These are phyloP conservation scores for Lenwebbia sp. DNA, from an alignment of 345 rosid genomes.

Conservation along the genomic window DNA sequence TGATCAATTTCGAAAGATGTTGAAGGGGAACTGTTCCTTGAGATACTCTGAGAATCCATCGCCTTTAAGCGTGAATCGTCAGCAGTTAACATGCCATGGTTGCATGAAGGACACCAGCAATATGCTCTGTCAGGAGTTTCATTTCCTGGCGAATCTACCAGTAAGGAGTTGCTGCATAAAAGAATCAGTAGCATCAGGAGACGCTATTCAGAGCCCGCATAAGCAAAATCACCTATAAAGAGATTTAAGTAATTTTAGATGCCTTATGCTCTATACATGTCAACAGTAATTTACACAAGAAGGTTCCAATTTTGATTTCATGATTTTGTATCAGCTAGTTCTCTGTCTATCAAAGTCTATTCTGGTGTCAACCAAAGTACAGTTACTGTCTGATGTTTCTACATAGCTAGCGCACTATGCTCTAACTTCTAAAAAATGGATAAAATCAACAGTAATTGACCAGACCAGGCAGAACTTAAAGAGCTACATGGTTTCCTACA, in stretches of 20 bases:
- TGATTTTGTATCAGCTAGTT: not conserved
- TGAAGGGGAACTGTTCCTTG: not conserved
- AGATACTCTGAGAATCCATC: slow-evolving; percentile 15
- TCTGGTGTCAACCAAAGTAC: not conserved
- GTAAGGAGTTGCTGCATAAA: slow-evolving; percentile 34
- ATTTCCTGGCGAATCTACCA: slow-evolving; percentile 24
- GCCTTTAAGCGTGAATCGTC: slow-evolving; percentile 6
- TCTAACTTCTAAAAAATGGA: not conserved
- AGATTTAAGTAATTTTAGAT: not conserved
- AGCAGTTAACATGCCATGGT: not conserved
- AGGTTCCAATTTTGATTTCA: not conserved
- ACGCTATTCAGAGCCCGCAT: not conserved
- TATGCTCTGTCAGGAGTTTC: slow-evolving; percentile 12
- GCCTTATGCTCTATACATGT: not conserved
- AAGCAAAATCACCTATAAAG: not conserved
- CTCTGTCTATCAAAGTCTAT: not conserved
- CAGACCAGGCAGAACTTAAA: not conserved
- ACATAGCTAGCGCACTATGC: not conserved
- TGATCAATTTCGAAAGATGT: not conserved
- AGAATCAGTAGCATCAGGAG: not conserved
- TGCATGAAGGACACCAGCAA: slow-evolving; percentile 17
- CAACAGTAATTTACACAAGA: not conserved
- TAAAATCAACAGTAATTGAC: not conserved
- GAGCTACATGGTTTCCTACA: not conserved
- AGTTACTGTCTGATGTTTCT: not conserved